phyloP scores from a whole-genome alignment of 1,284 basidiomycete species.

The Papiliotrema fonsecae region DNA sequence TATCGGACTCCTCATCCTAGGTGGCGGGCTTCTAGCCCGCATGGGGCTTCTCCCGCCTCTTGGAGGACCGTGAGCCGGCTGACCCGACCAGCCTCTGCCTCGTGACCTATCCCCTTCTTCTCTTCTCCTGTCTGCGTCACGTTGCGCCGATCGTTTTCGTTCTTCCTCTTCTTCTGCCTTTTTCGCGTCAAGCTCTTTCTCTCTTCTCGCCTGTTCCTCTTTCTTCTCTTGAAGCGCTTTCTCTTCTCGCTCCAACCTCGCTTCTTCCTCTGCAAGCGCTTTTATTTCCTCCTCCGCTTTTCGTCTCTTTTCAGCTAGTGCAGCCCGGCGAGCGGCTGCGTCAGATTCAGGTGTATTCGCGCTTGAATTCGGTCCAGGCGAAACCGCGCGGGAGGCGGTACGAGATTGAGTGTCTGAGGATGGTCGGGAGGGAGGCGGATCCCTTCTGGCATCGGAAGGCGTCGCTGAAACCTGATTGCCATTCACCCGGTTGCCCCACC shows the following conservation, averaged over 20 bases:
- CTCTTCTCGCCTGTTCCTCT: background rate
- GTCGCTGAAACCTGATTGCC: background rate
- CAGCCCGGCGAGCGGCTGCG: background rate
- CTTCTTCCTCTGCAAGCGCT: background rate
- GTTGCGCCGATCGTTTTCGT: background rate
- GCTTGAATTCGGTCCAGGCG: too few relatives aligned
- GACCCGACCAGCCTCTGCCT: background rate
- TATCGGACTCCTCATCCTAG: too few relatives aligned
- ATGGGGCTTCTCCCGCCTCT: too few relatives aligned
- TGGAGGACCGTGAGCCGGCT: background rate
- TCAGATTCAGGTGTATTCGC: background rate
- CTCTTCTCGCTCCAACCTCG: background rate
- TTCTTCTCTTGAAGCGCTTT: background rate
- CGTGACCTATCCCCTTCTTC: background rate
- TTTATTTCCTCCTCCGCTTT: background rate
- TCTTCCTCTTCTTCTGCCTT: background rate
- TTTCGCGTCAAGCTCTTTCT: background rate
- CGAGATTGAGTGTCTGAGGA: background rate
- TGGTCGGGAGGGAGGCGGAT: background rate
- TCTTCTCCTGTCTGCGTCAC: background rate
- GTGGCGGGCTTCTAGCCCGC: too few relatives aligned
- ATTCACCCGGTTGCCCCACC: background rate
- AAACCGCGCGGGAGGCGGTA: background rate
- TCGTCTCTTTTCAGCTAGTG: background rate
- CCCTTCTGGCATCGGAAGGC: background rate